Conservation (phyloP, 139 green algal species). For the Yamagishiella unicocca region DNA sequence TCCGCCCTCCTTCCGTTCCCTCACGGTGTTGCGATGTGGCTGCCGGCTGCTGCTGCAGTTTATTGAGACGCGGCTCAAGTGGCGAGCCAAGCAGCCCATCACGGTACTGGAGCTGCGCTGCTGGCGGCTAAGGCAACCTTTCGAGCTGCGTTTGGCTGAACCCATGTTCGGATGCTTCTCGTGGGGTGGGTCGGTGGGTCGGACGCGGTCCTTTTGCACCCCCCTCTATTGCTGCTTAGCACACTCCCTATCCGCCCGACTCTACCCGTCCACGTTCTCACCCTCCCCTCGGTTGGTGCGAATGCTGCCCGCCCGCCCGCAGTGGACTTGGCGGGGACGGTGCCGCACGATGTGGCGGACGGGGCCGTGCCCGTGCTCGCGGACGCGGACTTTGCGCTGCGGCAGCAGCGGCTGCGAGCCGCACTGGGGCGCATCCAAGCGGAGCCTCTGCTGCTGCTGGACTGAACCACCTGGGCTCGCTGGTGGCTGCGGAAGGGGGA, state of each 20-base stretch:
- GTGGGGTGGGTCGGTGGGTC: conserved; percentile 64
- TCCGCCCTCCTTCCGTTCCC: no score
- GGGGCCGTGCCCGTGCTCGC: neutral
- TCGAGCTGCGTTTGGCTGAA: conserved; percentile 52
- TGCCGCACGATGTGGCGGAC: neutral
- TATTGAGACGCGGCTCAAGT: conserved; percentile 63
- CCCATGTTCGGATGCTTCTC: conserved; percentile 75
- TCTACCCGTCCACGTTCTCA: no score
- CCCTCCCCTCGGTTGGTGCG: no score
- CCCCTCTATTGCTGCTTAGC: no score
- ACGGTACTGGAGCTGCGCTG: conserved; percentile 75
- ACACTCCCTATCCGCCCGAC: no score
- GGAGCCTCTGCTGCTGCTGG: conserved; percentile 10
- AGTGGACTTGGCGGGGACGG: neutral
- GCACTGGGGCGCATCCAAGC: neutral
- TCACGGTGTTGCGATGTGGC: no score
- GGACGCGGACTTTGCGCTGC: neutral
- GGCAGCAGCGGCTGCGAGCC: conserved; percentile 8
- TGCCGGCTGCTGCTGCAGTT: neutral
- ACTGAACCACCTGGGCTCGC: no score
- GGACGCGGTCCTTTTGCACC: no score
- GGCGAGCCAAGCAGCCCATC: conserved; percentile 69
- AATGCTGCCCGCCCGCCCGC: neutral
- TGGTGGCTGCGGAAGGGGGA: no score
- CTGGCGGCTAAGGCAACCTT: conserved; percentile 51